A percentile compares a stretch with the other conserved stretches of the same genome.
Conservation (phyloP, 768 basidiomycete genomes). For the Pleurotus platypus region DNA sequence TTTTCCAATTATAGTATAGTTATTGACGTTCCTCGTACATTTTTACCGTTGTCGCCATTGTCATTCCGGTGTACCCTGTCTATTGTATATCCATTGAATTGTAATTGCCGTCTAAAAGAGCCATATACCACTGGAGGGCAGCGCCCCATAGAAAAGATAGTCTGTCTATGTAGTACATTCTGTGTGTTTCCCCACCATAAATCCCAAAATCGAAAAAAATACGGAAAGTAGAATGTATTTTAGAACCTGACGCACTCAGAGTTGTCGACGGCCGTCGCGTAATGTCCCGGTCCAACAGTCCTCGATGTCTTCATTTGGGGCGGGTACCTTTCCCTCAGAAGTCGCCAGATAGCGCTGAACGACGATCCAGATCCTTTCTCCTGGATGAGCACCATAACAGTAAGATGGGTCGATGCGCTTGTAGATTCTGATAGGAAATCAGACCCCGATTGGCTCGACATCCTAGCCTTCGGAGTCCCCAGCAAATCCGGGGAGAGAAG, state of each 20-base stretch:
- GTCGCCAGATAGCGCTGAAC: constrained; percentile 74
- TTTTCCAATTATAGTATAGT: background rate
- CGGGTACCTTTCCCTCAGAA: constrained; percentile 67
- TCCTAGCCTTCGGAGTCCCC: constrained; percentile 1
- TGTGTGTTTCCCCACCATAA: no score
- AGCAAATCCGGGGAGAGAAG: constrained; percentile 18
- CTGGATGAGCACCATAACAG: constrained; percentile 69
- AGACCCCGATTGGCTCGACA: constrained; percentile 1
- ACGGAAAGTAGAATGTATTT: background rate
- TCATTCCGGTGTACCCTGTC: no score
- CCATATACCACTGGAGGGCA: no score
- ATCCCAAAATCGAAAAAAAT: background rate
- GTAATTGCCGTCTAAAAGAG: no score
- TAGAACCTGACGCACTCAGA: no score
- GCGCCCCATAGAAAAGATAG: no score
- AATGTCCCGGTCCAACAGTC: constrained; percentile 1
- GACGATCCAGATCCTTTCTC: constrained; percentile 91
- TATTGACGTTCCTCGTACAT: no score
- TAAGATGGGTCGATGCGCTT: background rate
- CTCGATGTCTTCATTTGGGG: constrained; percentile 7
- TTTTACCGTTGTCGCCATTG: no score
- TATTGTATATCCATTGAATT: no score
- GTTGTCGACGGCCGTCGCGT: background rate
- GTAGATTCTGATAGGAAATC: background rate
- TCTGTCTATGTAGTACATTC: no score